Evolutionary conservation across 495 filamentous ascomycete species (phyloP).

Genomic region (Xylaria intraflava): DNA sequence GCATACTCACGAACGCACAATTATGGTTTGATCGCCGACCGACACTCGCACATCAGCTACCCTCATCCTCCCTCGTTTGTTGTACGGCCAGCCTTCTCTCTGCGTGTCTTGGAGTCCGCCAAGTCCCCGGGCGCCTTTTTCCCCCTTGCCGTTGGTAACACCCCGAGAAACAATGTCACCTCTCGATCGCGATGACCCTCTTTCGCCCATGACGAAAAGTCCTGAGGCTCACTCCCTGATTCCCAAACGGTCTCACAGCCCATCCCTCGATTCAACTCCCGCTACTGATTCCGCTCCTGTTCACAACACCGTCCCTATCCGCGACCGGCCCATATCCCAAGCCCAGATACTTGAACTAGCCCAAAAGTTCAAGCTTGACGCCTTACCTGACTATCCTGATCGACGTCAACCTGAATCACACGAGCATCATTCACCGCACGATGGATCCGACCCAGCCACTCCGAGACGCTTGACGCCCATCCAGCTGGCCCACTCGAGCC

Average conservation of each 20-base stretch:
- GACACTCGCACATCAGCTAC: constrained; percentile 12
- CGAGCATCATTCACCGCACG: constrained; percentile 23
- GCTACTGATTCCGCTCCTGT: neutral
- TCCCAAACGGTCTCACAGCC: constrained; percentile 11
- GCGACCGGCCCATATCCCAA: constrained; percentile 13
- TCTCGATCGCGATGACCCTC: constrained; percentile 23
- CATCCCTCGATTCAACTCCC: constrained; percentile 3
- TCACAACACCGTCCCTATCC: constrained; percentile 3
- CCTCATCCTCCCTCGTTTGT: constrained; percentile 10
- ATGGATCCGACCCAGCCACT: constrained; percentile 4
- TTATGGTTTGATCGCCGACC: neutral
- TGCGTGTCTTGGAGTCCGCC: neutral
- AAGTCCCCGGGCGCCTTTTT: neutral
- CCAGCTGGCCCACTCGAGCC: constrained; percentile 16
- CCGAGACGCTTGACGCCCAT: constrained; percentile 7
- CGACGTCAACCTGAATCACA: constrained; percentile 29
- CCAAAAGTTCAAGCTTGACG: constrained; percentile 13
- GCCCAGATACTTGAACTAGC: constrained; percentile 14
- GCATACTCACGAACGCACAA: no score
- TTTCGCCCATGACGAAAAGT: constrained; percentile 26
- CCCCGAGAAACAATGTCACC: constrained; percentile 24
- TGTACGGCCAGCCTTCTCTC: no score
- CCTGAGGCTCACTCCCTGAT: constrained; percentile 14
- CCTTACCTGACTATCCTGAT: constrained; percentile 40
- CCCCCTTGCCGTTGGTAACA: neutral